phyloP scores from a whole-genome alignment of 1,284 basidiomycete genomes.

The Uromyces viciae-fabae region DNA sequence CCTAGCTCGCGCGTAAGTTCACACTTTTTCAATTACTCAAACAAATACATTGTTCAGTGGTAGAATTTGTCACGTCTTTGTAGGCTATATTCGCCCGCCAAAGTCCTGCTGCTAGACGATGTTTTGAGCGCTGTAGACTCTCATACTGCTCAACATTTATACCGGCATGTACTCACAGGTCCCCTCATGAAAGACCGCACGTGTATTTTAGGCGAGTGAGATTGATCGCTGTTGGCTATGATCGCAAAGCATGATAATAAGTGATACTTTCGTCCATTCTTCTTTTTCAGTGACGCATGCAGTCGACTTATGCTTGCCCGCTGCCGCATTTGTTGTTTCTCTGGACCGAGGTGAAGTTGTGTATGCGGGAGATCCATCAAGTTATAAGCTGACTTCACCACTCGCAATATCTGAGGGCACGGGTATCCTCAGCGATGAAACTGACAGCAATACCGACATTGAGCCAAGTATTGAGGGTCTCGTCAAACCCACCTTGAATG shows the following conservation, averaged over 20 bases:
- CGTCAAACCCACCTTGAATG: conserved; percentile 49
- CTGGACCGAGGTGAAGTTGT: conserved; percentile 55
- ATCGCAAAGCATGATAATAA: neutral
- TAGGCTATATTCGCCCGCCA: conserved; percentile 56
- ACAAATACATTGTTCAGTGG: no score
- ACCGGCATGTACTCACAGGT: conserved; percentile 8
- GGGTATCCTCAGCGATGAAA: conserved; percentile 18
- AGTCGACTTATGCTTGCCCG: conserved; percentile 61
- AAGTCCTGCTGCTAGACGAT: conserved; percentile 56
- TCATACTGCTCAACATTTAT: conserved; percentile 54
- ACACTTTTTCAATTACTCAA: no score
- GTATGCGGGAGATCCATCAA: conserved; percentile 51
- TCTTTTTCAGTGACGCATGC: conserved; percentile 69
- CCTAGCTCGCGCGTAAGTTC: conserved; percentile 48
- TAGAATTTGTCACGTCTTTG: conserved; percentile 50
- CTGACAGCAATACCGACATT: conserved; percentile 37
- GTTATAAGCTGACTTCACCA: neutral
- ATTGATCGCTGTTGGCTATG: neutral
- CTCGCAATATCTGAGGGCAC: neutral
- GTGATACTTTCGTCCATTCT: neutral
- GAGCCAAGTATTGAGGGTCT: conserved; percentile 48
- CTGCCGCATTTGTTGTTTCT: conserved; percentile 56
- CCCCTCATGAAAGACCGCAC: conserved; percentile 66
- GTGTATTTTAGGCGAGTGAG: conserved; percentile 62
- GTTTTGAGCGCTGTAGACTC: conserved; percentile 57